phyloP scores from a whole-genome alignment of 108 stramenopile species.

The Stephanodiscus triporus region DNA sequence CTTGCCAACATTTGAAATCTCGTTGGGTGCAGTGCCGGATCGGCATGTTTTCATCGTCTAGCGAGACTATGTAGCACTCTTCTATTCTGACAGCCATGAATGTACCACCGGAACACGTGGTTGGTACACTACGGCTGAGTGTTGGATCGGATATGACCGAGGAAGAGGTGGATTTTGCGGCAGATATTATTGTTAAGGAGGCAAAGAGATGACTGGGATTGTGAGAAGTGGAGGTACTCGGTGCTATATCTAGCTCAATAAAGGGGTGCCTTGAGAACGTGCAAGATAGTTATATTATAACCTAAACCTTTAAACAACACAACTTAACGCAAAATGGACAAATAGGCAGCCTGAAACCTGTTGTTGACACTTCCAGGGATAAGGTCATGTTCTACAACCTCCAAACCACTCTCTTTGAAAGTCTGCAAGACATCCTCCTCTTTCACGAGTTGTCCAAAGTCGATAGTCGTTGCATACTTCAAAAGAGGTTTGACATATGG shows the following conservation, averaged over 20 bases:
- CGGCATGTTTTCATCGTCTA: slow-evolving; percentile 80
- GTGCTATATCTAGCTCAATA: not conserved
- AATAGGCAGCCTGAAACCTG: slow-evolving; percentile 59
- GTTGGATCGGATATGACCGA: slow-evolving; percentile 86
- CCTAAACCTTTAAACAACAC: not conserved
- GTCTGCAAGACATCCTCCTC: slow-evolving; percentile 49
- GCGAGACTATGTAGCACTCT: slow-evolving; percentile 56
- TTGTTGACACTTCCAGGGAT: slow-evolving; percentile 64
- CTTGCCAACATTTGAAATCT: slow-evolving; percentile 61
- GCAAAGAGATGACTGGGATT: slow-evolving; percentile 45
- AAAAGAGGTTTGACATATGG: slow-evolving; percentile 58
- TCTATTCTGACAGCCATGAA: slow-evolving; percentile 90
- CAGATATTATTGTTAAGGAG: slow-evolving; percentile 71
- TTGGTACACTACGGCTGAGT: slow-evolving; percentile 91
- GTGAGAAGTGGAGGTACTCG: not conserved
- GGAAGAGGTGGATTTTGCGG: slow-evolving; percentile 82
- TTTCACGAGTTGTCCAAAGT: slow-evolving; percentile 65
- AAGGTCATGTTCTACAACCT: slow-evolving; percentile 45
- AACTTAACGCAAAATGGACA: slow-evolving; percentile 43
- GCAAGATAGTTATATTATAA: not conserved
- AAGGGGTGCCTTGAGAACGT: not conserved
- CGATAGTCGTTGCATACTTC: slow-evolving; percentile 74
- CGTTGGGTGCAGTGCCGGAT: slow-evolving; percentile 92
- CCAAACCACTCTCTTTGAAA: slow-evolving; percentile 49
- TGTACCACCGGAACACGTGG: slow-evolving; percentile 74